A percentile compares a stretch with the other conserved stretches of the same genome.
phyloP scores from a whole-genome alignment of 345 rosid species.

The Arabis alpina region DNA sequence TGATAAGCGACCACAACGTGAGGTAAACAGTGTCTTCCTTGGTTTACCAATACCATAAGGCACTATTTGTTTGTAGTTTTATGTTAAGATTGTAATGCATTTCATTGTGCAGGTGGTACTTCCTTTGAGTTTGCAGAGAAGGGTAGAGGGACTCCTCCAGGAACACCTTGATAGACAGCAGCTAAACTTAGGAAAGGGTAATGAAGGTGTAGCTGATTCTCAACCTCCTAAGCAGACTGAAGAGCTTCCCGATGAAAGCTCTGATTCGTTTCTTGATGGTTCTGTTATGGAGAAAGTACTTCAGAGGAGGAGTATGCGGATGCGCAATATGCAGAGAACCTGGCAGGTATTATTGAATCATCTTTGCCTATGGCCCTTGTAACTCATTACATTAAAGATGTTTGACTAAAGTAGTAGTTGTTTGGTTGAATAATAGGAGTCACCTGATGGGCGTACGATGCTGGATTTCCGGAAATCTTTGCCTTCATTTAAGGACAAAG shows the following conservation, averaged over 20 bases:
- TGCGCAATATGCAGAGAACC: slow-evolving; percentile 91
- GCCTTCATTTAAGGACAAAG: slow-evolving; percentile 91
- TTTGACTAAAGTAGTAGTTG: slow-evolving; percentile 11
- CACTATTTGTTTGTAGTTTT: slow-evolving; percentile 10
- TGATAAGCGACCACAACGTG: slow-evolving; percentile 98
- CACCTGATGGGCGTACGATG: slow-evolving; percentile 89
- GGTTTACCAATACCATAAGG: slow-evolving; percentile 22
- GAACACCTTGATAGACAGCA: slow-evolving; percentile 86
- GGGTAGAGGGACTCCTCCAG: slow-evolving; percentile 92
- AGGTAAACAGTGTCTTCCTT: slow-evolving; percentile 56
- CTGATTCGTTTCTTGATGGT: slow-evolving; percentile 66
- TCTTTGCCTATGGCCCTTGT: background rate
- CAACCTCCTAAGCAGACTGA: slow-evolving; percentile 51
- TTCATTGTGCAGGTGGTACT: slow-evolving; percentile 65
- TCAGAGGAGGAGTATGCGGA: slow-evolving; percentile 86
- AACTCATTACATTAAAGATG: background rate
- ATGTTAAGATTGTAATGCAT: slow-evolving; percentile 27
- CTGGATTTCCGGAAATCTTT: slow-evolving; percentile 80
- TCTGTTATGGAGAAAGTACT: slow-evolving; percentile 98
- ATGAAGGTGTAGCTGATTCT: slow-evolving; percentile 42
- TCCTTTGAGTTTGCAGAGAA: slow-evolving; percentile 88
- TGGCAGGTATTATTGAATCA: slow-evolving; percentile 65
- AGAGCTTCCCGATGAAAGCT: slow-evolving; percentile 54
- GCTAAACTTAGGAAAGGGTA: slow-evolving; percentile 55
- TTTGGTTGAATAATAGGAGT: slow-evolving; percentile 58